Conservation (phyloP, 2,329 filamentous ascomycete genomes). For the Colletotrichum sp. region DNA sequence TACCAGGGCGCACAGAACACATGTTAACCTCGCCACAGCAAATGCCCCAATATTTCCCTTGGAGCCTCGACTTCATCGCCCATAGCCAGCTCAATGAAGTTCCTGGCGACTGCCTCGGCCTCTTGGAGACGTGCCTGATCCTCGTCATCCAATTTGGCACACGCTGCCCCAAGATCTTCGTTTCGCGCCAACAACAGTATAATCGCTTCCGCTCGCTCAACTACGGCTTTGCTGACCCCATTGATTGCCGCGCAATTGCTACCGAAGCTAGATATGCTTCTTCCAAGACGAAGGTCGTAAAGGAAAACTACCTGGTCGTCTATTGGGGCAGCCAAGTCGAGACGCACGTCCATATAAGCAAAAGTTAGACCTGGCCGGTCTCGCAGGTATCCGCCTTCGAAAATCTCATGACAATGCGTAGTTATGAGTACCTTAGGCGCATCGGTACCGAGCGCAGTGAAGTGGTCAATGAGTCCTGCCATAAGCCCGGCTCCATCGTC, state of each 20-base stretch:
- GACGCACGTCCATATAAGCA: constrained; percentile 74
- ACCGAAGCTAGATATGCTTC: constrained; percentile 83
- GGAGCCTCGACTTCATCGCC: neutral
- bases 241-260: constrained; percentile 86
- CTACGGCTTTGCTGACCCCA: constrained; percentile 74
- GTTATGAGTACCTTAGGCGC: constrained; percentile 64
- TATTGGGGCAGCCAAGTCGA: constrained; percentile 56
- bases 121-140: constrained; percentile 72
- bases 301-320: constrained; percentile 75
- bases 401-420: constrained; percentile 75
- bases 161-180: constrained; percentile 77
- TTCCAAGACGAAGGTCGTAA: constrained; percentile 71
- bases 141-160: constrained; percentile 66
- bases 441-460: constrained; percentile 48
- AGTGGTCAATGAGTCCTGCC: constrained; percentile 61
- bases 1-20: neutral
- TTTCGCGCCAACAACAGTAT: constrained; percentile 71
- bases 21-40: neutral
- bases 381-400: constrained; percentile 65
- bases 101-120: constrained; percentile 66
- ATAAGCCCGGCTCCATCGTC: constrained; percentile 65
- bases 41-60: neutral
- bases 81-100: constrained; percentile 48
- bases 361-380: constrained; percentile 58
- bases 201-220: constrained; percentile 78